Evolutionary conservation across 2,329 filamentous ascomycete species (phyloP).

Genomic region (Fusarium piperis): DNA sequence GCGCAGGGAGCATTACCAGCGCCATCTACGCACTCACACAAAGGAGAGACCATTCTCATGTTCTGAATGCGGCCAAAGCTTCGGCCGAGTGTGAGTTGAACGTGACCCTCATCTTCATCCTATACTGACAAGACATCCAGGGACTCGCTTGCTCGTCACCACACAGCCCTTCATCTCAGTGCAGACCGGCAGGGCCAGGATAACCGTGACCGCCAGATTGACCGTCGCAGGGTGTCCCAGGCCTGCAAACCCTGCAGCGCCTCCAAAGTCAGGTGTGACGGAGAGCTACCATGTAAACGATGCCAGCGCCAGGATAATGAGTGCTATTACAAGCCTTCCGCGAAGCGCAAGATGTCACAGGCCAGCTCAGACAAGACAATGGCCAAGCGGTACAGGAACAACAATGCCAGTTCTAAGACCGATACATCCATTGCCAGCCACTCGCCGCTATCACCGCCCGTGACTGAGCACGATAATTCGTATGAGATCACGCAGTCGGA

Average conservation of each 20-base stretch:
- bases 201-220: neutral
- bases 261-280: conserved; percentile 2
- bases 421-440: neutral
- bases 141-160: conserved; percentile 7
- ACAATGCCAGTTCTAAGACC: neutral
- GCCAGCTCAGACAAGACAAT: neutral
- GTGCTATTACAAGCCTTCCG: conserved; percentile 2
- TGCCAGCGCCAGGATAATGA: conserved; percentile 3
- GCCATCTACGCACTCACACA: conserved; percentile 7
- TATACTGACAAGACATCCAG: neutral
- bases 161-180: neutral
- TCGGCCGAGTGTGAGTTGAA: conserved; percentile 4
- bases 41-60: conserved; percentile 9
- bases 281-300: neutral
- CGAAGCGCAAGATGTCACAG: conserved; percentile 6
- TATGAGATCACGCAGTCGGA: neutral
- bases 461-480: neutral
- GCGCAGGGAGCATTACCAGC: conserved; percentile 4
- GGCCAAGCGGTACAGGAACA: neutral
- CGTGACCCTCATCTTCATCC: neutral
- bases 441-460: conserved; percentile 1
- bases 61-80: conserved; percentile 9
- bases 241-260: conserved; percentile 1
- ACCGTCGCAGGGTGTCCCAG: conserved; percentile 1
- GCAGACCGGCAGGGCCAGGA: neutral